Percentiles rank a stretch among this genome's conserved stretches.
Conservation (phyloP, 768 basidiomycete species). For the Amanita thiersii region DNA sequence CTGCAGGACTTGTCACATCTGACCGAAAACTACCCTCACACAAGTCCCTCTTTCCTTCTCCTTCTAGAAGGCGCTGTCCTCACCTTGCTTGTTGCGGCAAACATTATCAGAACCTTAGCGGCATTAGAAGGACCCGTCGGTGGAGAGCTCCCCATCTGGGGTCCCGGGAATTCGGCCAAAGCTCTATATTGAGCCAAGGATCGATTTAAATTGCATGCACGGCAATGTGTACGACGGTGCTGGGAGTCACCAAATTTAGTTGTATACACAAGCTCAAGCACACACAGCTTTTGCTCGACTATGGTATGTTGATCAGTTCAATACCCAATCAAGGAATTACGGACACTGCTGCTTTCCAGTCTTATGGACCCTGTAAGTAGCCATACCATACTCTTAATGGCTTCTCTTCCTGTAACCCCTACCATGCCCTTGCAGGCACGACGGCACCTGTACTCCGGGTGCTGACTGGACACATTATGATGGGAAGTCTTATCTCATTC, state of each 20-base stretch:
- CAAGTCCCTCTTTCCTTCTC: not conserved
- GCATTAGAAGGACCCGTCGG: constrained; percentile 5
- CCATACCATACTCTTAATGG: too few species aligned
- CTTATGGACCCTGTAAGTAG: too few species aligned
- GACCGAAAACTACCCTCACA: not conserved
- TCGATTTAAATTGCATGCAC: not conserved
- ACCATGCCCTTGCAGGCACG: too few species aligned
- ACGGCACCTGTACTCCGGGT: too few species aligned
- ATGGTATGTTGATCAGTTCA: too few species aligned
- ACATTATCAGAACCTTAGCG: constrained; percentile 10
- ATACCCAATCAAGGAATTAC: too few species aligned
- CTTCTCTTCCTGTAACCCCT: too few species aligned
- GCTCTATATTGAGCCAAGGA: constrained; percentile 2
- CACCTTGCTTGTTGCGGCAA: not conserved
- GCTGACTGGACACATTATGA: too few species aligned
- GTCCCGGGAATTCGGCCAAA: constrained; percentile 5
- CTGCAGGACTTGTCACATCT: not conserved
- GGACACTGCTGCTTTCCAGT: too few species aligned
- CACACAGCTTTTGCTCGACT: too few species aligned
- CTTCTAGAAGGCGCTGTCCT: too few species aligned
- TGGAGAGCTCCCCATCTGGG: not conserved
- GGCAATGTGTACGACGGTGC: constrained; percentile 2
- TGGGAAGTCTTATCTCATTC: constrained; percentile 7
- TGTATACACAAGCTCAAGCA: too few species aligned
- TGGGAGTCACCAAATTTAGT: constrained; percentile 2